A percentile compares a stretch with the other conserved stretches of the same genome.
These are phyloP conservation scores for Candida railenensis DNA, from an alignment of 805 yeast species.

Conservation along the genomic window DNA sequence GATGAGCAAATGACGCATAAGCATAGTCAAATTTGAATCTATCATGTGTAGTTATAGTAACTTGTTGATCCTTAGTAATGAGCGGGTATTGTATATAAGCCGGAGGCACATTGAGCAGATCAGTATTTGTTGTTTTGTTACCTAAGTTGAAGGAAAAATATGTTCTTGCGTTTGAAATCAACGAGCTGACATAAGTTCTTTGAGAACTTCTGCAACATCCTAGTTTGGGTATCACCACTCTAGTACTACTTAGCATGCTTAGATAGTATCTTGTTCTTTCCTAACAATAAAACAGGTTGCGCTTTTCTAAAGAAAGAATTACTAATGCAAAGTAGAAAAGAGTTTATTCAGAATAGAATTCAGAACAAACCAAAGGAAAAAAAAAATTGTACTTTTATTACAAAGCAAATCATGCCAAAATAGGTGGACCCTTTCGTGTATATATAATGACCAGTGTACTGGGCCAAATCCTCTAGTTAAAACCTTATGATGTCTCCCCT, in stretches of 20 bases:
- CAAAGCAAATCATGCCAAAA: not conserved
- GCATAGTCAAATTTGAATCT: conserved; percentile 43
- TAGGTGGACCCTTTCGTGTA: not conserved
- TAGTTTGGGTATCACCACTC: not conserved
- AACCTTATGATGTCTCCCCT: not conserved
- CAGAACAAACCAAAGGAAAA: not conserved
- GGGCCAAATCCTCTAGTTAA: not conserved
- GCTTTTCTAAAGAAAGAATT: not conserved
- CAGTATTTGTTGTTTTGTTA: conserved; percentile 18
- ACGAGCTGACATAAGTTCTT: conserved; percentile 4
- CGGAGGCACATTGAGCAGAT: not conserved
- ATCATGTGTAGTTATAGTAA: conserved; percentile 30
- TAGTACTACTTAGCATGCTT: not conserved
- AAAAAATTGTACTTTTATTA: too few relatives aligned
- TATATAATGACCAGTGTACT: not conserved
- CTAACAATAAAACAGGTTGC: not conserved
- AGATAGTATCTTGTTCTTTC: not conserved
- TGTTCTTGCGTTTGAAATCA: conserved; percentile 3
- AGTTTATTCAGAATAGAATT: too few relatives aligned
- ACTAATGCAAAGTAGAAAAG: not conserved
- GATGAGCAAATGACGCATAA: conserved; percentile 49
- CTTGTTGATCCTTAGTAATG: conserved; percentile 39
- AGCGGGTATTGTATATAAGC: conserved; percentile 41
- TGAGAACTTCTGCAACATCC: not conserved
- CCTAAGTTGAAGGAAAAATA: conserved; percentile 5